These are phyloP conservation scores for Celoporthe dispersa DNA, from an alignment of 2,329 filamentous ascomycete genomes.

Conservation along the genomic window DNA sequence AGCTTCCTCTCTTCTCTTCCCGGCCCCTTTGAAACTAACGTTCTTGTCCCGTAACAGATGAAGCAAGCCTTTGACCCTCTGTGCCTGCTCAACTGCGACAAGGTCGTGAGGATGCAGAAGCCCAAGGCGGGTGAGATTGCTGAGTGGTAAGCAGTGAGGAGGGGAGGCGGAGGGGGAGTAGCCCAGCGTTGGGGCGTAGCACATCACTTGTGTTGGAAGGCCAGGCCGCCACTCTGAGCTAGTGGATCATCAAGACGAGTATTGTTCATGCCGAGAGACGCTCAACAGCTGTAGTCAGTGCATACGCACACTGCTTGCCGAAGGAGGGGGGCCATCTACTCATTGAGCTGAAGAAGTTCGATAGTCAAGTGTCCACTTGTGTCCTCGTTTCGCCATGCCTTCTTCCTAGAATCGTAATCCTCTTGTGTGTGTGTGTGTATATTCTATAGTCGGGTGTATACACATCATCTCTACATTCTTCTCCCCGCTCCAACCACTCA, in stretches of 20 bases:
- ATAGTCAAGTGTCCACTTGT: not conserved
- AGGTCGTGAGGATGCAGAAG: conserved; percentile 66
- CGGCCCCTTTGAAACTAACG: not conserved
- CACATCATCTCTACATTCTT: not conserved
- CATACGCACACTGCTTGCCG: not conserved
- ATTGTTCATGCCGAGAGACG: not conserved
- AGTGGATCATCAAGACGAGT: not conserved
- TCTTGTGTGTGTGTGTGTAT: too few relatives aligned
- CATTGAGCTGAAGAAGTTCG: not conserved
- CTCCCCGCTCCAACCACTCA: not conserved
- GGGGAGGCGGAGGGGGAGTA: not conserved
- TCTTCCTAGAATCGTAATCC: too few relatives aligned
- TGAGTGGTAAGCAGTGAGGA: conserved; percentile 44
- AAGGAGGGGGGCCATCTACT: not conserved
- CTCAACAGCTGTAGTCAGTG: not conserved
- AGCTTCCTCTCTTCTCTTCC: conserved; percentile 33
- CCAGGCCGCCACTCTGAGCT: not conserved
- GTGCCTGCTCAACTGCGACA: conserved; percentile 71
- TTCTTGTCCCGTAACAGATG: conserved; percentile 52
- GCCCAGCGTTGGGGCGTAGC: not conserved
- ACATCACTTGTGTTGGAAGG: not conserved
- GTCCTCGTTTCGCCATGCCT: not conserved
- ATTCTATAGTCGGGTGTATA: not conserved
- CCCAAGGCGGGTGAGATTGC: conserved; percentile 53
- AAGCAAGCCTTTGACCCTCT: conserved; percentile 82